A percentile compares a stretch with the other conserved stretches of the same genome.
Conservation (phyloP, 192 early-diverging fungal species). For the Podila minutissima region DNA sequence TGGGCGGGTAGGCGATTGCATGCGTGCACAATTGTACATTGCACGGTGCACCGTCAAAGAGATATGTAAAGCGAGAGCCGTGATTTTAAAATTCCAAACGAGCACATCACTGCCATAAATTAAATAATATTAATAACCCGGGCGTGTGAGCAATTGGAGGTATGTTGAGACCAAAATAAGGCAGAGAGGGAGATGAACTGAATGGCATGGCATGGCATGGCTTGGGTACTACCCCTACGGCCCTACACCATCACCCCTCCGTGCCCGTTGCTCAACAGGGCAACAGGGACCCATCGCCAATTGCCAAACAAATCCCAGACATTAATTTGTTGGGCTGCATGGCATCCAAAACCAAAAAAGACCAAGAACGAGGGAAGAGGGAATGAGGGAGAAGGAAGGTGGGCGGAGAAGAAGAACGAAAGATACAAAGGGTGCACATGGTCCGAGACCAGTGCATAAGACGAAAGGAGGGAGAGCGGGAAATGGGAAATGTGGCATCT, state of each 20-base stretch:
- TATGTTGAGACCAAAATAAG: no score
- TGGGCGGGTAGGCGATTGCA: no score
- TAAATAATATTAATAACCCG: background rate
- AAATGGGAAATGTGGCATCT: background rate
- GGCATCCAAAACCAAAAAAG: background rate
- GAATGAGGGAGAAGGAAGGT: background rate
- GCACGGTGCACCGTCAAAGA: background rate
- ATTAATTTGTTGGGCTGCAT: background rate
- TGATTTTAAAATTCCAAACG: background rate
- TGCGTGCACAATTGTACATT: no score
- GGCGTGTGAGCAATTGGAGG: background rate
- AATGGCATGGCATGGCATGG: no score
- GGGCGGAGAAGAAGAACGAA: background rate
- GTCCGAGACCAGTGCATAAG: background rate
- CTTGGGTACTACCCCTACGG: no score
- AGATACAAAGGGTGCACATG: conserved; percentile 1
- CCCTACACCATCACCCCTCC: background rate
- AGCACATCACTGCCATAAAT: background rate
- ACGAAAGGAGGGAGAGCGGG: background rate
- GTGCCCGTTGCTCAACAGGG: background rate
- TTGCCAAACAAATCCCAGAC: no score
- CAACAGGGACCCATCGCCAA: background rate
- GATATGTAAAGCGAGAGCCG: background rate
- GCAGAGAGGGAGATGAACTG: no score
- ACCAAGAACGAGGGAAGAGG: no score